Evolutionary conservation across 345 rosid genomes (phyloP).

Genomic region (Ailanthus altissimus): DNA sequence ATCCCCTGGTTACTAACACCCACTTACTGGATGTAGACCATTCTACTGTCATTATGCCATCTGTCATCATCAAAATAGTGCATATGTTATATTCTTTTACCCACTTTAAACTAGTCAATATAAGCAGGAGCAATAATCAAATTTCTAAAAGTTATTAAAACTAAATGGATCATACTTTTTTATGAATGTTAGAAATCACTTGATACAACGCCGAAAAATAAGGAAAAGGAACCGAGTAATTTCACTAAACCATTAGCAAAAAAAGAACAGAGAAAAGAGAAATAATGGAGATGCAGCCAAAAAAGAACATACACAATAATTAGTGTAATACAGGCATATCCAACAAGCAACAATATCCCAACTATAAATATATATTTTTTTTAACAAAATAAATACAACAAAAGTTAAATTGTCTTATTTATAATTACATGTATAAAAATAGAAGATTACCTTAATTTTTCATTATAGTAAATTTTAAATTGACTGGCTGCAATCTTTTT

Average conservation of each 20-base stretch:
- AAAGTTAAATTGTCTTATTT: too few relatives aligned
- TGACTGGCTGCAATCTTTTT: too few relatives aligned
- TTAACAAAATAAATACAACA: too few relatives aligned
- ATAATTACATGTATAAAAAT: too few relatives aligned
- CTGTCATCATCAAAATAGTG: slow-evolving; percentile 46
- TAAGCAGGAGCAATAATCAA: not conserved
- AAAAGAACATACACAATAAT: too few relatives aligned
- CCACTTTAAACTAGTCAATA: not conserved
- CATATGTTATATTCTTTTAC: not conserved
- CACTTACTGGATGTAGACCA: slow-evolving; percentile 97
- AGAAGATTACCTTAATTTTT: too few relatives aligned
- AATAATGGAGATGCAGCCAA: too few relatives aligned
- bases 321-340: too few relatives aligned
- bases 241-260: slow-evolving; percentile 19
- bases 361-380: too few relatives aligned
- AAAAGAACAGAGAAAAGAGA: too few relatives aligned
- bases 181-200: not conserved
- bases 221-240: slow-evolving; percentile 12
- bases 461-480: too few relatives aligned
- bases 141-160: not conserved
- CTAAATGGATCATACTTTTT: not conserved
- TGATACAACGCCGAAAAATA: not conserved
- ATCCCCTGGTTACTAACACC: slow-evolving; percentile 88
- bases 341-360: too few relatives aligned
- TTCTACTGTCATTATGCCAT: slow-evolving; percentile 89